Percentiles rank a stretch among this genome's conserved stretches.
phyloP scores from a whole-genome alignment of 2,329 filamentous ascomycete genomes.

The Elsinoe perseae region DNA sequence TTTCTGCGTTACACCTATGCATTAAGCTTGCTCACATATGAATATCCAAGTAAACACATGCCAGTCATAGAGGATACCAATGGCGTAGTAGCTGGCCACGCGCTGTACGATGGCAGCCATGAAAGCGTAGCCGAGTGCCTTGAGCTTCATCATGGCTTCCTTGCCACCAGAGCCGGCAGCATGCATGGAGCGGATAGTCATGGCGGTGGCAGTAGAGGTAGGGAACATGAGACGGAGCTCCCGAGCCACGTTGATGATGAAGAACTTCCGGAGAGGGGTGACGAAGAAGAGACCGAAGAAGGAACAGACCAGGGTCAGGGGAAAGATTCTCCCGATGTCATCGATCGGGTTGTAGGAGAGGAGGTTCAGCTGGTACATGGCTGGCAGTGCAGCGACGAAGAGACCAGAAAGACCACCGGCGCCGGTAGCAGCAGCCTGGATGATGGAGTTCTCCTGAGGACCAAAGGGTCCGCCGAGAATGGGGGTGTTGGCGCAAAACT shows the following conservation, averaged over 20 bases:
- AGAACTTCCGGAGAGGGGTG: slow-evolving; percentile 56
- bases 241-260: slow-evolving; percentile 57
- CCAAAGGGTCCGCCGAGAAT: slow-evolving; percentile 50
- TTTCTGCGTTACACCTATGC: too few relatives aligned
- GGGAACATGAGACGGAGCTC: slow-evolving; percentile 55
- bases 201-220: slow-evolving; percentile 51
- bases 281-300: slow-evolving; percentile 60
- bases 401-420: slow-evolving; percentile 51
- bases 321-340: slow-evolving; percentile 52
- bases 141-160: slow-evolving; percentile 51
- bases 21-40: slow-evolving; percentile 43
- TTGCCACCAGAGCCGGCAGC: slow-evolving; percentile 44
- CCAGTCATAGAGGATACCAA: slow-evolving; percentile 49
- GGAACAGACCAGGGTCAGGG: slow-evolving; percentile 53
- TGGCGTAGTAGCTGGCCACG: slow-evolving; percentile 51
- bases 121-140: slow-evolving; percentile 48
- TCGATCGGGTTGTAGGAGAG: slow-evolving; percentile 44
- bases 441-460: slow-evolving; percentile 55
- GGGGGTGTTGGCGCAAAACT: slow-evolving; percentile 40
- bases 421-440: slow-evolving; percentile 53
- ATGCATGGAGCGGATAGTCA: slow-evolving; percentile 58
- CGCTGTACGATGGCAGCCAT: slow-evolving; percentile 44
- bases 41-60: slow-evolving; percentile 43
- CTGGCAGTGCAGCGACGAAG: slow-evolving; percentile 54
- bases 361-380: slow-evolving; percentile 51